phyloP scores from a whole-genome alignment of 2,329 filamentous ascomycete genomes.

The Aspergillus hortae region DNA sequence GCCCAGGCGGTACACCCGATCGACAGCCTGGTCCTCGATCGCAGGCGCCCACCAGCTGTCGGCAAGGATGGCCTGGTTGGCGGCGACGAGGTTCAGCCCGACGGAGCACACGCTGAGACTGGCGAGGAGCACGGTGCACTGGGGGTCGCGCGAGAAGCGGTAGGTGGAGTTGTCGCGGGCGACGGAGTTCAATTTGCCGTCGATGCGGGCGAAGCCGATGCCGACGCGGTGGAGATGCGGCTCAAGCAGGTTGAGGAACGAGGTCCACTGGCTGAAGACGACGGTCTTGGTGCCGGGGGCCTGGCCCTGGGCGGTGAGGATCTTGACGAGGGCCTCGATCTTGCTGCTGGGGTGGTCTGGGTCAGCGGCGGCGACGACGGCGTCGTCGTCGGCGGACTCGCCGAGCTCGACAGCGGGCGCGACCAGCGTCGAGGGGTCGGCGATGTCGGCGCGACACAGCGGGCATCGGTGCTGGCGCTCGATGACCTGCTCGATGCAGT shows the following conservation, averaged over 20 bases:
- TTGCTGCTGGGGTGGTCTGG: conserved; percentile 71
- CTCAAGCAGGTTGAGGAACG: conserved; percentile 72
- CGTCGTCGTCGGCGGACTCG: conserved; percentile 45
- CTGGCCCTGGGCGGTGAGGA: conserved; percentile 68
- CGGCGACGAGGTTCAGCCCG: conserved; percentile 79
- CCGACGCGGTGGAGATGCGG: conserved; percentile 59
- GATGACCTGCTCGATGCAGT: conserved; percentile 72
- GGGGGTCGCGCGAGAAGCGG: conserved; percentile 62
- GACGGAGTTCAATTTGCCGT: conserved; percentile 71
- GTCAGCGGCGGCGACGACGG: conserved; percentile 56
- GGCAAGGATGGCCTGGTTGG: conserved; percentile 77
- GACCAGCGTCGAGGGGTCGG: conserved; percentile 60
- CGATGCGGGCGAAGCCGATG: conserved; percentile 67
- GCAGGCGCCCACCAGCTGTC: conserved; percentile 93
- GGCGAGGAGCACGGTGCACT: conserved; percentile 73
- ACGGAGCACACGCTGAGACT: conserved; percentile 80
- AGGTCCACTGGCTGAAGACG: conserved; percentile 79
- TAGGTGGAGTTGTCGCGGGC: conserved; percentile 70
- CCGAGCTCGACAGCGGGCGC: conserved; percentile 59
- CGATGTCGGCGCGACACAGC: conserved; percentile 71
- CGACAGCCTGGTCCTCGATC: conserved; percentile 87
- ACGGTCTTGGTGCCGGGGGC: conserved; percentile 68
- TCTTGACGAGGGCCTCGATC: conserved; percentile 72
- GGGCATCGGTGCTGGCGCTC: conserved; percentile 76
- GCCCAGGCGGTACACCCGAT: conserved; percentile 80